Conservation (phyloP, 2,329 filamentous ascomycete genomes). For the Aspergillus floridensis region DNA sequence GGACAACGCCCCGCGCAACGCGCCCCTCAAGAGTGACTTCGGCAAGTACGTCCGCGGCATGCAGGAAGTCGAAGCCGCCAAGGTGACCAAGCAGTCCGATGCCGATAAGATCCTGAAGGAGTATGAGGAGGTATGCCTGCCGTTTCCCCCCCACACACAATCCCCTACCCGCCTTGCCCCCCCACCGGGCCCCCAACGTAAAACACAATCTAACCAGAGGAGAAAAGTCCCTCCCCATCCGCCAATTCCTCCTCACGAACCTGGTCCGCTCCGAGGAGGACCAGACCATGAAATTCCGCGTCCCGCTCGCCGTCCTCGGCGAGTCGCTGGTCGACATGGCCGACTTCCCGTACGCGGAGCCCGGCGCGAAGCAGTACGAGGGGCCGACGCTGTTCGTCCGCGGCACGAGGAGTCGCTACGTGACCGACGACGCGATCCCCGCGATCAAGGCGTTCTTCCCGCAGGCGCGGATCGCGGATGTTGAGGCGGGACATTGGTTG, state of each 20-base stretch:
- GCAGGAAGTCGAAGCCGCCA: slow-evolving; percentile 70
- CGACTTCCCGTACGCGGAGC: slow-evolving; percentile 82
- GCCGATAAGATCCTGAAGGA: slow-evolving; percentile 75
- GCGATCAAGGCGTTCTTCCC: slow-evolving; percentile 45
- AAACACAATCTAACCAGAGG: no score
- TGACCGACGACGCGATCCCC: slow-evolving; percentile 40
- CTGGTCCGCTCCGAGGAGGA: slow-evolving; percentile 57
- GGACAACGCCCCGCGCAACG: slow-evolving; percentile 88
- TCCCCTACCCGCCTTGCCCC: no score
- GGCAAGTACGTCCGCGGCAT: slow-evolving; percentile 78
- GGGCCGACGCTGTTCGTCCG: slow-evolving; percentile 76
- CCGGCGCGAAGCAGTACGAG: slow-evolving; percentile 65
- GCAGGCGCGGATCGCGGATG: slow-evolving; percentile 38
- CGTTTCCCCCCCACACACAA: no score
- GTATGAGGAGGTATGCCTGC: slow-evolving; percentile 62
- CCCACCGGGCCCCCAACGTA: no score
- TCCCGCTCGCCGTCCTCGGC: slow-evolving; percentile 71
- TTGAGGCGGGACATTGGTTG: slow-evolving; percentile 46
- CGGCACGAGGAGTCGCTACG: slow-evolving; percentile 42
- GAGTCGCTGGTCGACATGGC: slow-evolving; percentile 70
- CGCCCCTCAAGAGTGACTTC: slow-evolving; percentile 71
- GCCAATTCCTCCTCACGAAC: slow-evolving; percentile 91
- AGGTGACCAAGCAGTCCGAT: slow-evolving; percentile 67
- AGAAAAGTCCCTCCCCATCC: slow-evolving; percentile 64
- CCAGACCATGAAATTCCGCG: slow-evolving; percentile 67